Evolutionary conservation across 2,329 filamentous ascomycete genomes (phyloP), one percentile per base, ranked within the genome.

Genomic region (Beauveria scarabaeidicola): DNA sequence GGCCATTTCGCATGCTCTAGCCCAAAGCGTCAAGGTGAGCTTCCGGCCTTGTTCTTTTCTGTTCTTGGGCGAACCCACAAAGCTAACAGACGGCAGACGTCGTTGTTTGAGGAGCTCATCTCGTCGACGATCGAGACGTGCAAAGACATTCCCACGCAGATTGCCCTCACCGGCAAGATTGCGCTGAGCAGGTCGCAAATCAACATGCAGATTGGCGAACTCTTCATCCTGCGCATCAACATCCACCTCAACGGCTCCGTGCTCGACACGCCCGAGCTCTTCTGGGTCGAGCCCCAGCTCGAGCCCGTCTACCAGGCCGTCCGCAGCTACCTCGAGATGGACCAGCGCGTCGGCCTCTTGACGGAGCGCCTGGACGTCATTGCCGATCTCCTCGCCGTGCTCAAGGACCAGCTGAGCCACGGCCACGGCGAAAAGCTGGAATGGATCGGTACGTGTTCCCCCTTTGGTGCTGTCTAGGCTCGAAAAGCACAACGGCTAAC

Each of bases 171-270:
- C 0, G 94, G 94, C 64, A 94, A 92, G 69, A 94, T 99, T 69
- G 87, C 90, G 59, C 84, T 99, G 61, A 91, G 87, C 61, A 86
- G 93, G 47, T 85, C 86, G 61, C 86, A 97, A 72, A 97, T 99
- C 79, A 97, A 97, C 78, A 97, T 97, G 92, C 92, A 97, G 75
- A 97, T 99, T 62, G 94, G 94, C 71, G 92, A 99, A 76, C 84
- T 99, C 58, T 99, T 99, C 74, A 97, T 99, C 69, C 78, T 99
- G 36, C 86, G 94, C 62, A 97, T 99, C 77, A 97, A 94, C 73
- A 97, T 99, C 69, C 95, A 99, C 75, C 82, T 99, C 54, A 96
- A 97, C 73, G 94, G 94, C 38, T 96, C 90, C 32, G 92, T 99
- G 6, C 86, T 99, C 43, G 94, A 99, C 72, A 96, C 92, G 10